These are phyloP conservation scores for Rhizoclosmatium globosum DNA, from an alignment of 192 early-diverging fungal species.

Conservation along the genomic window DNA sequence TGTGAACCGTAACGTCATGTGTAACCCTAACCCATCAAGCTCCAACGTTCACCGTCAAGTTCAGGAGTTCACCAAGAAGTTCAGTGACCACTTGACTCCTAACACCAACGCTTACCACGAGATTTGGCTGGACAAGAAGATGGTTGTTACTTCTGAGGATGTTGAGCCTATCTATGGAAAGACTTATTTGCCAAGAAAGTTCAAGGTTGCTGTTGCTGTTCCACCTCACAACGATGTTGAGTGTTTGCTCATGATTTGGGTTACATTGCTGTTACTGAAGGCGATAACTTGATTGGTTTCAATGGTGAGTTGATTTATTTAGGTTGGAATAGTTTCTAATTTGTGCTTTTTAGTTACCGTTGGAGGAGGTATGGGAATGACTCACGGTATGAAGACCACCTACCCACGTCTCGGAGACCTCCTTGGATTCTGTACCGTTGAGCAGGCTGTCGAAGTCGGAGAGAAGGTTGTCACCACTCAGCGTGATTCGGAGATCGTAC, in stretches of 20 bases:
- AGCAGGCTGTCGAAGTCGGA: conserved; percentile 79
- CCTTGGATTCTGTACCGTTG: conserved; percentile 83
- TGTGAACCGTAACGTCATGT: conserved; percentile 97
- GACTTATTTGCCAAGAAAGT: conserved; percentile 95
- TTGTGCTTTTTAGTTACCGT: conserved; percentile 66
- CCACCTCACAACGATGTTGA: conserved; percentile 98
- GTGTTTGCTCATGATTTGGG: conserved; percentile 96
- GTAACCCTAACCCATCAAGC: conserved; percentile 85
- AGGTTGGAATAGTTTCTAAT: neutral
- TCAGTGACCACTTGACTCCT: conserved; percentile 84
- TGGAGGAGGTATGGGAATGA: conserved; percentile 98
- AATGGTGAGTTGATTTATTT: conserved; percentile 53
- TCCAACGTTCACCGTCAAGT: conserved; percentile 84
- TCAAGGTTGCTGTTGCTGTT: conserved; percentile 94
- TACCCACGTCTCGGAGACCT: conserved; percentile 85
- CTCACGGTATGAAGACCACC: conserved; percentile 97
- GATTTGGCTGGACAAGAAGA: conserved; percentile 94
- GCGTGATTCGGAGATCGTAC: conserved; percentile 95
- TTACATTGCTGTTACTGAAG: conserved; percentile 88
- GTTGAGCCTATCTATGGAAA: conserved; percentile 92
- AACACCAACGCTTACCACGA: conserved; percentile 93
- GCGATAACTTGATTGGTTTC: conserved; percentile 80
- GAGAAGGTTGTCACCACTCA: conserved; percentile 93
- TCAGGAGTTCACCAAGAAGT: conserved; percentile 71
- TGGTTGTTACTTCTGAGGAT: conserved; percentile 84